Evolutionary conservation across 352 stramenopile species (phyloP).

Genomic region (Pythium plurisporium): DNA sequence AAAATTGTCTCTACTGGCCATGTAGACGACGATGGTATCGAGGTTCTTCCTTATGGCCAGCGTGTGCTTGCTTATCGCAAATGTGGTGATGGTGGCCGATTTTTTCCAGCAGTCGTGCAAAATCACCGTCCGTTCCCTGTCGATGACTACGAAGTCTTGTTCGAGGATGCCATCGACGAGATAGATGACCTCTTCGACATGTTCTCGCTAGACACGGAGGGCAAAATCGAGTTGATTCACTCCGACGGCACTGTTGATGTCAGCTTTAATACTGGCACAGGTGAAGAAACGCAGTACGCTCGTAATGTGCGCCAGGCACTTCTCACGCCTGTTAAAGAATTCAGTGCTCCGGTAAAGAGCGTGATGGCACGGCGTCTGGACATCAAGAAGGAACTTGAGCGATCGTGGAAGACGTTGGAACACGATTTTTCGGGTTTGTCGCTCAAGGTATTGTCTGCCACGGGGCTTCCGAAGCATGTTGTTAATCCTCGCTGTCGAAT

Average conservation of each 20-base stretch:
- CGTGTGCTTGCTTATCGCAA: conserved; percentile 60
- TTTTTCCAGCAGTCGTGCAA: conserved; percentile 50
- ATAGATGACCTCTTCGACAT: conserved; percentile 58
- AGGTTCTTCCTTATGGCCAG: conserved; percentile 55
- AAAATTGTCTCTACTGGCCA: conserved; percentile 52
- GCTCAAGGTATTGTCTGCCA: conserved; percentile 43
- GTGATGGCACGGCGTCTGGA: conserved; percentile 38
- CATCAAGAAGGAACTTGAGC: conserved; percentile 8
- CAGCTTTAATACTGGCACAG: conserved; percentile 18
- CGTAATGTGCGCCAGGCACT: conserved; percentile 23
- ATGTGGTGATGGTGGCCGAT: conserved; percentile 49
- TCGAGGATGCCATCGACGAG: conserved; percentile 50
- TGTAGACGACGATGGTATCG: conserved; percentile 40
- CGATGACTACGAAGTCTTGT: conserved; percentile 49
- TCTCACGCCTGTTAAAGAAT: conserved; percentile 44
- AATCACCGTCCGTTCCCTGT: conserved; percentile 44
- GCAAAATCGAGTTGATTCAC: conserved; percentile 42
- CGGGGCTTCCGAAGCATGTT: conserved; percentile 32
- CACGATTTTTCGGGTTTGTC: conserved; percentile 38
- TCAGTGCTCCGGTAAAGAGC: conserved; percentile 29
- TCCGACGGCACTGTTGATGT: conserved; percentile 57
- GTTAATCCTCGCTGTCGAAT: conserved; percentile 34
- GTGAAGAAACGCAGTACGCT: conserved; percentile 14
- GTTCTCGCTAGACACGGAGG: conserved; percentile 54
- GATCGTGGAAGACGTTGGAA: conserved; percentile 28